Conservation (phyloP, 768 basidiomycete species). For the Pholiota microspora region DNA sequence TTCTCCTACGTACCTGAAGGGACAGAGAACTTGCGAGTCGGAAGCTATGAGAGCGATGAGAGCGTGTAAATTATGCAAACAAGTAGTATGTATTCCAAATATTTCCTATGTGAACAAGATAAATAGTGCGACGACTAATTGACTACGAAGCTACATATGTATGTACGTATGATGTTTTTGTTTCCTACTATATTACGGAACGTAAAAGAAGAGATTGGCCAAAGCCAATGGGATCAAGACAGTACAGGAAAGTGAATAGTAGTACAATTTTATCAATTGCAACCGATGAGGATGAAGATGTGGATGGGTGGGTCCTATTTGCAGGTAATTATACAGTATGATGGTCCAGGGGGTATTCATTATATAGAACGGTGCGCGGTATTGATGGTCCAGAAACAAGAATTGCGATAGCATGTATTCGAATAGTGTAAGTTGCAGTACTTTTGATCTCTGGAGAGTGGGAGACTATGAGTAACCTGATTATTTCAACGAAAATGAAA, state of each 20-base stretch:
- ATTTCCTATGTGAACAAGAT: no score
- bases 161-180: no score
- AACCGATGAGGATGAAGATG: background rate
- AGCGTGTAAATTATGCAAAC: no score
- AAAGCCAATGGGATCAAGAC: background rate
- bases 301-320: no score
- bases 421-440: slow-evolving; percentile 8
- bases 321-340: background rate
- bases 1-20: no score
- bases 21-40: no score
- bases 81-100: no score
- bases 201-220: no score
- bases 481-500: background rate
- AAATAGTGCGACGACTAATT: no score
- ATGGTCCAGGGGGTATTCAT: background rate
- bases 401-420: background rate
- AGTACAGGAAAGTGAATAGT: background rate
- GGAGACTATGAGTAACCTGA: background rate
- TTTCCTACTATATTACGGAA: no score
- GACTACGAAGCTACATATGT: no score
- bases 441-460: background rate
- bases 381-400: background rate
- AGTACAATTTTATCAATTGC: background rate
- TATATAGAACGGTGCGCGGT: background rate
- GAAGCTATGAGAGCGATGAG: no score